Conservation (phyloP, 2,329 filamentous ascomycete genomes). For the Metarhizium robertsii region DNA sequence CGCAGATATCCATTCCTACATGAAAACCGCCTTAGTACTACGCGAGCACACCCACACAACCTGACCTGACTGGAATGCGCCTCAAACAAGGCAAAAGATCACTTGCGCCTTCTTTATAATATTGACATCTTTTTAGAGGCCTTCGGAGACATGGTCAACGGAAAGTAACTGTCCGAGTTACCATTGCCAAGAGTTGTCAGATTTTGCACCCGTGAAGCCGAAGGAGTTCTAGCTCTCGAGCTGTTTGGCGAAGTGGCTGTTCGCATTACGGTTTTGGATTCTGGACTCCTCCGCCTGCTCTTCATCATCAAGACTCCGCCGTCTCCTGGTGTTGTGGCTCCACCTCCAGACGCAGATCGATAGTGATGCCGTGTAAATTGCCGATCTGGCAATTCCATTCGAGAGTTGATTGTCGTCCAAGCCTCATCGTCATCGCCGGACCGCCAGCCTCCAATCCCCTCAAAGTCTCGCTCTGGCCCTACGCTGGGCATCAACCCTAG, state of each 20-base stretch:
- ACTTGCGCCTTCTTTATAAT: neutral
- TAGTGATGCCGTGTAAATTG: conserved; percentile 29
- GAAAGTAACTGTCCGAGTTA: conserved; percentile 33
- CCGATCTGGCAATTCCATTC: conserved; percentile 39
- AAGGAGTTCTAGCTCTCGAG: conserved; percentile 39
- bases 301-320: conserved; percentile 35
- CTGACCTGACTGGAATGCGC: no score
- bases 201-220: conserved; percentile 25
- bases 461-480: conserved; percentile 46
- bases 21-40: neutral
- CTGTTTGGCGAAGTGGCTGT: conserved; percentile 32
- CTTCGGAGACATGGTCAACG: conserved; percentile 23
- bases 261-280: conserved; percentile 13
- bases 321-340: conserved; percentile 29
- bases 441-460: conserved; percentile 51
- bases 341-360: conserved; percentile 30
- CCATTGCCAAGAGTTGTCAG: conserved; percentile 13
- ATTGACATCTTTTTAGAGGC: conserved; percentile 16
- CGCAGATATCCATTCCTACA: neutral
- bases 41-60: neutral
- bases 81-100: no score
- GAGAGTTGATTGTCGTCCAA: conserved; percentile 44
- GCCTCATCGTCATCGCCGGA: conserved; percentile 34
- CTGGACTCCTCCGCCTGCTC: conserved; percentile 25
- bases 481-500: conserved; percentile 36